Evolutionary conservation across 495 filamentous ascomycete species (phyloP).

Genomic region (Xylaria castorea): DNA sequence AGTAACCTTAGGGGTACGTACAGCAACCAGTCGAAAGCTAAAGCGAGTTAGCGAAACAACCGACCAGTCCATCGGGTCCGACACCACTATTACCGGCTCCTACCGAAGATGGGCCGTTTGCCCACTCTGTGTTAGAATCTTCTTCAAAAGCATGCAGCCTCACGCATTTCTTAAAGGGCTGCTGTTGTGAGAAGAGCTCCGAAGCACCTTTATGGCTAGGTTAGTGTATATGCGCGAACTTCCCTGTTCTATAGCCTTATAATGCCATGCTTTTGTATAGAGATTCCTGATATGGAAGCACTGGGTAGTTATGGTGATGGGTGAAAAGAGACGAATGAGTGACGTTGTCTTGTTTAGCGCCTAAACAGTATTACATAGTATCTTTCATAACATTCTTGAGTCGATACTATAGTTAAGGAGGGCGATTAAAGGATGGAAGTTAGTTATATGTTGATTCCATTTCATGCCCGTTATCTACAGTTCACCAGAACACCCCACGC

Average conservation of each 20-base stretch:
- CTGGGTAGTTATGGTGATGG: not conserved
- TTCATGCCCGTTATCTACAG: not conserved
- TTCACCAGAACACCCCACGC: not conserved
- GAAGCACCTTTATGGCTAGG: not conserved
- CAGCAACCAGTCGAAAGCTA: not conserved
- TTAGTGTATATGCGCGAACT: not conserved
- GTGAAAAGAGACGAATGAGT: not conserved
- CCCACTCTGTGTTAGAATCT: not conserved
- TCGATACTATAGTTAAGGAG: not conserved
- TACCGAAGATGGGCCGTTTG: not conserved
- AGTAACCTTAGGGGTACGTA: not conserved
- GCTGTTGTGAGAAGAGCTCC: not conserved
- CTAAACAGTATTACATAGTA: not conserved
- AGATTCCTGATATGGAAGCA: not conserved
- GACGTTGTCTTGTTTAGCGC: not conserved
- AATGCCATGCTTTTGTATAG: not conserved
- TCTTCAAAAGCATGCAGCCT: not conserved
- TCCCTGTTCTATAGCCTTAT: not conserved
- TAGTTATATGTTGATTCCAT: not conserved
- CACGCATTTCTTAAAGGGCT: not conserved
- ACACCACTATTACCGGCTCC: not conserved
- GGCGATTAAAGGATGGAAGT: not conserved
- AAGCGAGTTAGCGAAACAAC: not conserved
- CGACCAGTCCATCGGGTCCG: not conserved
- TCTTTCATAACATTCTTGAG: not conserved